phyloP scores from a whole-genome alignment of 2,329 filamentous ascomycete genomes.

The Ascochyta clinopodiicola region DNA sequence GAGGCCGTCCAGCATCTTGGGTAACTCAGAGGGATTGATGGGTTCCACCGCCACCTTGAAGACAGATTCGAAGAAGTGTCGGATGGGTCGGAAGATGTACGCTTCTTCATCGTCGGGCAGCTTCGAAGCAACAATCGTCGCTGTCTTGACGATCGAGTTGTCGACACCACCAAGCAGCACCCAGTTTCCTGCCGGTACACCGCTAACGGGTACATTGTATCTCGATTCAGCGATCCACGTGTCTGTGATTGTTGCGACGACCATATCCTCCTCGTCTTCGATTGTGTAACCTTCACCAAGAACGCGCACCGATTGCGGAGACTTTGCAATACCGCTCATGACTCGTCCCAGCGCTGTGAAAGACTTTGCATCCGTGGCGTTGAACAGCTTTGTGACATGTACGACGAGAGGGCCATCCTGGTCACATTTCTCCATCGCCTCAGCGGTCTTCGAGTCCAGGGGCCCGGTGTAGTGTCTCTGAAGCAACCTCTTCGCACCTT shows the following conservation, averaged over 20 bases:
- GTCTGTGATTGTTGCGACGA: constrained; percentile 78
- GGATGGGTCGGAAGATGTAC: constrained; percentile 91
- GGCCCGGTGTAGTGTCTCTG: constrained; percentile 93
- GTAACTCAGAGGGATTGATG: constrained; percentile 95
- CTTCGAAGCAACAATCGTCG: constrained; percentile 82
- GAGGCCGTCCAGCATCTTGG: constrained; percentile 97
- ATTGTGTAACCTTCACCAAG: constrained; percentile 94
- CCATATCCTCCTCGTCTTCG: constrained; percentile 98
- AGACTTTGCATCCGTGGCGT: constrained; percentile 83
- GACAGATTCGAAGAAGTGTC: constrained; percentile 95
- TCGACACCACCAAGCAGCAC: constrained; percentile 92
- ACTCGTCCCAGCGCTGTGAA: constrained; percentile 93
- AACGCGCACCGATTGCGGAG: constrained; percentile 83
- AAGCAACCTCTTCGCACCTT: constrained; percentile 77
- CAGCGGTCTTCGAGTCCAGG: constrained; percentile 78
- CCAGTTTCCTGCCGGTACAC: constrained; percentile 91
- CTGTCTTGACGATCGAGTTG: constrained; percentile 98
- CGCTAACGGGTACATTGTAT: constrained; percentile 90
- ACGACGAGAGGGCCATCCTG: constrained; percentile 91
- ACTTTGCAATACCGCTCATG: constrained; percentile 86
- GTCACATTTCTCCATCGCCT: constrained; percentile 81
- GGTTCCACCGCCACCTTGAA: constrained; percentile 98
- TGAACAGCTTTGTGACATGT: constrained; percentile 92
- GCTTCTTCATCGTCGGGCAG: constrained; percentile 88
- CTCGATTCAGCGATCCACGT: constrained; percentile 91